A percentile compares a stretch with the other conserved stretches of the same genome.
phyloP scores from a whole-genome alignment of 2,329 filamentous ascomycete species.

The Cordyceps militaris region DNA sequence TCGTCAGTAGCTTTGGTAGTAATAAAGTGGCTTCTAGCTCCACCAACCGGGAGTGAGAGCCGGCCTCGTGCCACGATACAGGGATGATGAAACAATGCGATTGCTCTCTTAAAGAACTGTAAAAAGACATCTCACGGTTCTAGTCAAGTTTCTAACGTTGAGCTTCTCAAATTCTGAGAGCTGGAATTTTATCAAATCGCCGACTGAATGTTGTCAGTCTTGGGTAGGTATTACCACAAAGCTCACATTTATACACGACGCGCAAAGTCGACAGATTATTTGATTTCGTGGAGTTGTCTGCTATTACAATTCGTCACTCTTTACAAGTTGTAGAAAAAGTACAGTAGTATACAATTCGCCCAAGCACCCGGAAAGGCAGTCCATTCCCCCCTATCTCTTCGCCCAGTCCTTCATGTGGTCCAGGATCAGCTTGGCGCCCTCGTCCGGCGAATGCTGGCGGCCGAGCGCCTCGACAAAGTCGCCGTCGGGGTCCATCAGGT shows the following conservation, averaged over 20 bases:
- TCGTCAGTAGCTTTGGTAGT: not conserved
- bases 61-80: not conserved
- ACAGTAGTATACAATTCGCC: slow-evolving; percentile 12
- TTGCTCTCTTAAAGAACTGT: not conserved
- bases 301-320: not conserved
- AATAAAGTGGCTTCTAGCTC: not conserved
- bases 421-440: slow-evolving; percentile 75
- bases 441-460: slow-evolving; percentile 83
- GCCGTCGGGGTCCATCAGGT: slow-evolving; percentile 96
- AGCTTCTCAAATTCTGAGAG: not conserved
- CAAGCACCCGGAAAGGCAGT: not conserved
- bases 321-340: not conserved
- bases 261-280: not conserved
- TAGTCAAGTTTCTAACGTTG: not conserved
- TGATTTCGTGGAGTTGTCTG: slow-evolving; percentile 9
- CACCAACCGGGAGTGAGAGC: not conserved
- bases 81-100: not conserved
- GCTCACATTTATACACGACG: not conserved
- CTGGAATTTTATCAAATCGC: not conserved
- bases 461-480: slow-evolving; percentile 98
- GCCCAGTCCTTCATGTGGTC: slow-evolving; percentile 69
- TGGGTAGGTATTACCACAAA: not conserved
- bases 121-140: not conserved
- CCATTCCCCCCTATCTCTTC: slow-evolving; percentile 17
- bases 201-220: not conserved